Evolutionary conservation across 176 grass and related monocot genomes (phyloP).

Genomic region (Sorghum bicolor): DNA sequence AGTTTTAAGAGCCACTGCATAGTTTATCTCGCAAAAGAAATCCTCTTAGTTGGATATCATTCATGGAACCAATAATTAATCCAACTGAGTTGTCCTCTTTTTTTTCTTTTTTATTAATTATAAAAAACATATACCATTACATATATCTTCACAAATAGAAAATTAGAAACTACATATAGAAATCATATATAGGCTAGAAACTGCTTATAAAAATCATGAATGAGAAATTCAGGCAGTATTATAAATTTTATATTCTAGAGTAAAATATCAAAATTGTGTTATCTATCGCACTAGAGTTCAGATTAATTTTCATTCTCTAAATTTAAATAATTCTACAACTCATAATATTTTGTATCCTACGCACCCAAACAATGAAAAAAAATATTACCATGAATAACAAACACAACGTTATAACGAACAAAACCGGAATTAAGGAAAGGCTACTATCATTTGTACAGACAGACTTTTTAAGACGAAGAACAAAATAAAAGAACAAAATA

Average conservation of each 20-base stretch:
- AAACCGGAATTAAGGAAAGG: background rate
- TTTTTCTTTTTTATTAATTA: background rate
- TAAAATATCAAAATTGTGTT: background rate
- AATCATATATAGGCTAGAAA: background rate
- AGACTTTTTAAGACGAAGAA: background rate
- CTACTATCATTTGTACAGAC: background rate
- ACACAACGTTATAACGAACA: background rate
- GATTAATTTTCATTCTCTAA: background rate
- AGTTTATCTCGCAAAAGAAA: background rate
- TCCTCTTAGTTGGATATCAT: background rate
- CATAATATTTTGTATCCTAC: background rate
- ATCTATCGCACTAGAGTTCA: background rate
- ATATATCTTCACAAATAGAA: background rate
- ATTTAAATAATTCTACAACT: background rate
- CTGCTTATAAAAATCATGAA: background rate
- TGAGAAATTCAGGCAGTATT: background rate
- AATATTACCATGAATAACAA: background rate
- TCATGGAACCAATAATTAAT: background rate
- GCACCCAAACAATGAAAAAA: background rate
- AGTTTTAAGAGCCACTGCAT: too few species aligned
- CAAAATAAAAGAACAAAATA: constrained; percentile 25
- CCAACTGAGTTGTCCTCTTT: background rate
- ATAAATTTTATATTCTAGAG: background rate
- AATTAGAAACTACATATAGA: background rate
- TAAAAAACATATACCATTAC: background rate